Conservation (phyloP, 306 rosid genomes). For the Fragaria iinumae region DNA sequence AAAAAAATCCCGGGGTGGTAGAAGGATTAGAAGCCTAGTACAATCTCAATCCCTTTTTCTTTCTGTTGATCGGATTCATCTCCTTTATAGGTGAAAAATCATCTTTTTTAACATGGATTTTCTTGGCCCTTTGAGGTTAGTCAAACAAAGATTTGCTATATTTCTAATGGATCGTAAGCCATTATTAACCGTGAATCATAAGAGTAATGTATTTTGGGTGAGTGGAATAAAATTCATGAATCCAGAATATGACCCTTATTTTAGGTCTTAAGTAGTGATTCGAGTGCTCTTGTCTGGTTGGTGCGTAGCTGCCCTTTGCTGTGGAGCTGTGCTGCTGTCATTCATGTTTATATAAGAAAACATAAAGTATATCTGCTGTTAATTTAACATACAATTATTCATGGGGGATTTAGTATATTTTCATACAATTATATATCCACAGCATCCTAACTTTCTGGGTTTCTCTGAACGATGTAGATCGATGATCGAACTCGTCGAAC, state of each 20-base stretch:
- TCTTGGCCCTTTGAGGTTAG: not conserved
- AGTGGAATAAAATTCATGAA: not conserved
- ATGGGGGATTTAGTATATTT: not conserved
- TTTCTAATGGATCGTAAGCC: not conserved
- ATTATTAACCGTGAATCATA: not conserved
- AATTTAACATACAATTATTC: not conserved
- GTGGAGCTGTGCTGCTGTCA: not conserved
- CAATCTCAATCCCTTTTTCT: not conserved
- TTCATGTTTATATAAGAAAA: not conserved
- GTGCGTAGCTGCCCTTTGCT: not conserved
- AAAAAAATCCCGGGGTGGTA: no score
- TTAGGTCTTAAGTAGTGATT: not conserved
- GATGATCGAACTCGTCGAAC: not conserved
- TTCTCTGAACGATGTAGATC: no score
- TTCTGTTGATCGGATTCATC: not conserved
- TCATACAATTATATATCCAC: not conserved
- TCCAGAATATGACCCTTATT: not conserved
- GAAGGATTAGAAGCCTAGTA: no score
- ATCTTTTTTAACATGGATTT: not conserved
- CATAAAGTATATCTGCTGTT: not conserved
- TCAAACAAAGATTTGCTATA: not conserved
- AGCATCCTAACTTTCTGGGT: no score
- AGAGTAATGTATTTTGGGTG: not conserved
- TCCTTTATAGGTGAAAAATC: not conserved
- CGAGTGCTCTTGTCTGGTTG: not conserved